These are phyloP conservation scores for Phytopythium vexans DNA, from an alignment of 352 stramenopile genomes.

Conservation along the genomic window DNA sequence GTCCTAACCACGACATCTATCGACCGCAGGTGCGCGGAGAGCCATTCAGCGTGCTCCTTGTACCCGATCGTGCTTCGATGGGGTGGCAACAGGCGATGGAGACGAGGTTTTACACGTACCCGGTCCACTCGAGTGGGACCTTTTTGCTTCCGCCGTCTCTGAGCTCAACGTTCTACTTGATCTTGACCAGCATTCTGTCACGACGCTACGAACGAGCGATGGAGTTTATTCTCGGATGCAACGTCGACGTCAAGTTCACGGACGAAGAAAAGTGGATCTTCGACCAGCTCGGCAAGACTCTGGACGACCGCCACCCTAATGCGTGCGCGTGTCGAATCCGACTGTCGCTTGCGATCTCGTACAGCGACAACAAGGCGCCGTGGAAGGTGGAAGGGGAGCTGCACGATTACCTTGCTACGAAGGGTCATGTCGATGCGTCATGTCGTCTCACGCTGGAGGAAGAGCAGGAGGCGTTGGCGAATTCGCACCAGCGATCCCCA, in stretches of 20 bases:
- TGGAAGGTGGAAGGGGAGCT: conserved; percentile 79
- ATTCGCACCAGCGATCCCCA: conserved; percentile 64
- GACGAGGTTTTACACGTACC: conserved; percentile 96
- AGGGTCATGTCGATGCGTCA: conserved; percentile 88
- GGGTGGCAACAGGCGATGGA: conserved; percentile 89
- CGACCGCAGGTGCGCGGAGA: conserved; percentile 67
- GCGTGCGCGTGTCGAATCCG: conserved; percentile 94
- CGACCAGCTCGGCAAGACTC: conserved; percentile 92
- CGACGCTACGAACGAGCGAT: conserved; percentile 94
- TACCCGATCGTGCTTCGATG: conserved; percentile 73
- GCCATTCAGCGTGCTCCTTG: conserved; percentile 76
- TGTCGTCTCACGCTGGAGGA: conserved; percentile 94
- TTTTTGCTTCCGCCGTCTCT: conserved; percentile 96
- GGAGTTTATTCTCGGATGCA: conserved; percentile 95
- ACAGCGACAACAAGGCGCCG: conserved; percentile 90
- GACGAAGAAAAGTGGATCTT: conserved; percentile 97
- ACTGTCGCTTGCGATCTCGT: conserved; percentile 84
- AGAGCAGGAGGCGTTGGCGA: conserved; percentile 89
- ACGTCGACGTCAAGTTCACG: conserved; percentile 95
- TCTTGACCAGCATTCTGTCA: conserved; percentile 96
- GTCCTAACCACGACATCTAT: conserved; percentile 82
- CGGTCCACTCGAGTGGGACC: conserved; percentile 94
- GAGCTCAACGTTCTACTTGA: conserved; percentile 97
- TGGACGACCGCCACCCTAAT: conserved; percentile 95
- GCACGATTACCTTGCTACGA: conserved; percentile 88